Evolutionary conservation across 2,329 filamentous ascomycete species (phyloP), one percentile per base, ranked within the genome.

Genomic region (Cytospora mali): DNA sequence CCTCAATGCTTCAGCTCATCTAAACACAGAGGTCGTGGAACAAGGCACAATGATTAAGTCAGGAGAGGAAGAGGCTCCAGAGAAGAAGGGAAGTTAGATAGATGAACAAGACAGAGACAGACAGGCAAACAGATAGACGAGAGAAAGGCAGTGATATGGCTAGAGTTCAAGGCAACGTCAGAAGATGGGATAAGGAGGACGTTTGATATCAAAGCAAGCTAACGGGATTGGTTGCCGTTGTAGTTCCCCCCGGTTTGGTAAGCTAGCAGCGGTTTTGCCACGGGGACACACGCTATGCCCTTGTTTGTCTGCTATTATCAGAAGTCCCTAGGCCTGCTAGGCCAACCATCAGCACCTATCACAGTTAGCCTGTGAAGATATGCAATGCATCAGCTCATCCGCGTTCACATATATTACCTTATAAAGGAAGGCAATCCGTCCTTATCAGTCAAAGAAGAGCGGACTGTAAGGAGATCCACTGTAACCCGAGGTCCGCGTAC

Each of bases 171-270:
- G 49, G 49, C 57, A 54, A 54, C 35, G 57, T 60, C 57, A 54
- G 27, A 46, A 28, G 27, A 54, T 21, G 18, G 25, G 39, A 54
- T 52, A 48, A 55, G 23, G 42, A 29, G 46, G 48, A 46, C n/a
- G 25, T 35, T 50, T 65, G 63, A 60, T 65, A 65, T 51, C 60
- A 62, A 62, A 65, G 46, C 42, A 59, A 23, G 55, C 63, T 62
- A 65, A 54, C 63, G 63, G 54, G 51, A 55, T 64, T 55, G 46
- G 55, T 61, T 39, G 25, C 49, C 49, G 57, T 9, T 49, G 48
- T 31, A 29, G 48, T 53, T 59, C 18, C 48, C 21, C 57, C 57
- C 6, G 49, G 39, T 53, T 52, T 59, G 57, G 25, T 52, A 55
- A 39, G 35, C 35, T n/a, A 39, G 35, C 16, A 39, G 3, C 6